Conservation (phyloP, 1,284 basidiomycete species). For the Cutaneotrichosporon cyanovorans region DNA sequence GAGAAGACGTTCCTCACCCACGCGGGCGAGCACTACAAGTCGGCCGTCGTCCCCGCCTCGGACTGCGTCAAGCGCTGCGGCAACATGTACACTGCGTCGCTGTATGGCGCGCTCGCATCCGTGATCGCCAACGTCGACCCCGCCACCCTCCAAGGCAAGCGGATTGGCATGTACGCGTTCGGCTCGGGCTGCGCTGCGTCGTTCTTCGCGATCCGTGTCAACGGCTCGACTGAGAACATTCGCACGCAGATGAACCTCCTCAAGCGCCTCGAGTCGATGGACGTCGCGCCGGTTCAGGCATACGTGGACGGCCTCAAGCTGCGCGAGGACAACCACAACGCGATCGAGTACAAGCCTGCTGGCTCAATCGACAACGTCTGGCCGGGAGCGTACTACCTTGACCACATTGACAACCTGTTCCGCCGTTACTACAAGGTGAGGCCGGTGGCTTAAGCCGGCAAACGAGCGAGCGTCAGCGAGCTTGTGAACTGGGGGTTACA, state of each 20-base stretch:
- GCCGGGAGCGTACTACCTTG: conserved; percentile 90
- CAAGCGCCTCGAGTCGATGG: conserved; percentile 72
- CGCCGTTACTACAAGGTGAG: conserved; percentile 67
- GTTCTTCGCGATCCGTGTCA: conserved; percentile 80
- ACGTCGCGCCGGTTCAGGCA: conserved; percentile 82
- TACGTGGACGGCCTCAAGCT: conserved; percentile 71
- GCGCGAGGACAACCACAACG: conserved; percentile 94
- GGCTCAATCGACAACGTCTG: conserved; percentile 88
- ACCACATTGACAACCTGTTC: conserved; percentile 84
- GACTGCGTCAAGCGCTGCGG: conserved; percentile 79
- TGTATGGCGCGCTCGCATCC: conserved; percentile 87
- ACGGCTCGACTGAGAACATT: conserved; percentile 76
- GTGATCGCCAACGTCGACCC: conserved; percentile 65
- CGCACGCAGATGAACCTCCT: conserved; percentile 69
- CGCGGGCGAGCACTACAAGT: conserved; percentile 63
- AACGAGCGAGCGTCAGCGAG: too few species aligned
- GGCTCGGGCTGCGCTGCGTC: conserved; percentile 85
- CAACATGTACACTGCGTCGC: conserved; percentile 98
- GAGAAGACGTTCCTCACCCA: conserved; percentile 84
- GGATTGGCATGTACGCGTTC: conserved; percentile 86
- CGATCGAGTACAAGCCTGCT: conserved; percentile 72
- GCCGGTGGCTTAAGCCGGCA: conserved; percentile 18
- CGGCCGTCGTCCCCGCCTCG: conserved; percentile 68
- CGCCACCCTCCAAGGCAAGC: conserved; percentile 56
- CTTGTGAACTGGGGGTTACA: too few species aligned